phyloP scores from a whole-genome alignment of 441 rosid genomes.

The Gossypium armourianum region DNA sequence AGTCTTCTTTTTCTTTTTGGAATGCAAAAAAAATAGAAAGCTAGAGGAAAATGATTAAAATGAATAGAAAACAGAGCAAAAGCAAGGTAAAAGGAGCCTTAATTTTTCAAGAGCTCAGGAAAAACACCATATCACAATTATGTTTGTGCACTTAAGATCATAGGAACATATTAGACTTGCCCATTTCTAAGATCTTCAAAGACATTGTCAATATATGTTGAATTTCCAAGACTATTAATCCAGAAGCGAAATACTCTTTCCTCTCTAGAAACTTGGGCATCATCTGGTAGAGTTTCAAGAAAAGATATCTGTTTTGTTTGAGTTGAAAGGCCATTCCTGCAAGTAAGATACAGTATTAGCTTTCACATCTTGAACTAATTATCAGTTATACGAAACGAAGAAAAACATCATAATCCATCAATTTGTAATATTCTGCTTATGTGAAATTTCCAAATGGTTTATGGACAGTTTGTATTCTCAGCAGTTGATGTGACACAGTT shows the following conservation, averaged over 20 bases:
- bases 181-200: constrained; percentile 75
- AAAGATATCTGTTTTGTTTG: constrained; percentile 51
- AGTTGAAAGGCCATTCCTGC: constrained; percentile 65
- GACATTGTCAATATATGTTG: constrained; percentile 42
- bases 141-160: no score
- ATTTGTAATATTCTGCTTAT: neutral
- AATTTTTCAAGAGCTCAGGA: neutral
- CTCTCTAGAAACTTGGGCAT: constrained; percentile 58
- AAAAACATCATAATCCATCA: constrained; percentile 2
- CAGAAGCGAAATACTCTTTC: constrained; percentile 69
- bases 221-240: constrained; percentile 65
- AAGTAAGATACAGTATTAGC: constrained; percentile 11
- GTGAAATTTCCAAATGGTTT: neutral
- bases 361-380: constrained; percentile 7
- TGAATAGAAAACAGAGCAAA: no score
- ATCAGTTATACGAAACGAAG: neutral
- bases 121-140: neutral
- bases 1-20: no score
- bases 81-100: neutral
- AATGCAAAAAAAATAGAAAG: no score
- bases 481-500: neutral
- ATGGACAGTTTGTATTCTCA: neutral
- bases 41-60: no score
- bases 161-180: constrained; percentile 23
- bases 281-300: constrained; percentile 52